Percentiles rank a stretch among this genome's conserved stretches.
These are phyloP conservation scores for Phytophthora cryptogea DNA, from an alignment of 352 stramenopile genomes.

Conservation along the genomic window DNA sequence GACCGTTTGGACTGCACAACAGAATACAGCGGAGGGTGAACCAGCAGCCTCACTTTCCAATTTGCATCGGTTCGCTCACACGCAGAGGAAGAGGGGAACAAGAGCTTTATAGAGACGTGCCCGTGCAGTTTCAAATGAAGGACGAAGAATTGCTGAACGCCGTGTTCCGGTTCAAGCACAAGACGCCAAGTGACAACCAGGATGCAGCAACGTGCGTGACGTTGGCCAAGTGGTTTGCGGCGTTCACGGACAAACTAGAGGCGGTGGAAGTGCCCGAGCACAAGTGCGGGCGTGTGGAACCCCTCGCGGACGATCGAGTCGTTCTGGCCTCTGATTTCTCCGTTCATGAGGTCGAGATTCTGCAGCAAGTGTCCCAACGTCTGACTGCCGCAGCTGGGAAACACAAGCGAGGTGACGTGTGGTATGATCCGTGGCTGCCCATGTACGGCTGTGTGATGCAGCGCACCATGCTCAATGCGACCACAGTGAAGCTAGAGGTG, in stretches of 20 bases:
- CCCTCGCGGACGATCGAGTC: slow-evolving; percentile 25
- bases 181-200: slow-evolving; percentile 38
- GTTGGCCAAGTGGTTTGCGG: slow-evolving; percentile 26
- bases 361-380: slow-evolving; percentile 20
- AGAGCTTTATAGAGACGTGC: background rate
- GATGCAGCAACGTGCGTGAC: slow-evolving; percentile 23
- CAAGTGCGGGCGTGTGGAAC: slow-evolving; percentile 19
- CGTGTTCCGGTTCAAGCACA: slow-evolving; percentile 55
- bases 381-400: slow-evolving; percentile 4
- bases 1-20: background rate
- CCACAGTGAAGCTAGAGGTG: slow-evolving; percentile 34
- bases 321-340: slow-evolving; percentile 33
- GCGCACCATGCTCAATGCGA: slow-evolving; percentile 26
- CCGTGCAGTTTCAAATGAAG: slow-evolving; percentile 9
- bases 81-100: background rate
- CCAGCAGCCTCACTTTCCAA: slow-evolving; percentile 2
- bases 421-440: slow-evolving; percentile 48
- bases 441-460: slow-evolving; percentile 53
- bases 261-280: slow-evolving; percentile 8
- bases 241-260: slow-evolving; percentile 21
- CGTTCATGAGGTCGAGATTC: slow-evolving; percentile 26
- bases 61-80: background rate
- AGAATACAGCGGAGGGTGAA: background rate
- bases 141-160: slow-evolving; percentile 29
- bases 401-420: slow-evolving; percentile 28